These are phyloP conservation scores for Ashbya aceris DNA, from an alignment of 1,139 yeast genomes.

Conservation along the genomic window DNA sequence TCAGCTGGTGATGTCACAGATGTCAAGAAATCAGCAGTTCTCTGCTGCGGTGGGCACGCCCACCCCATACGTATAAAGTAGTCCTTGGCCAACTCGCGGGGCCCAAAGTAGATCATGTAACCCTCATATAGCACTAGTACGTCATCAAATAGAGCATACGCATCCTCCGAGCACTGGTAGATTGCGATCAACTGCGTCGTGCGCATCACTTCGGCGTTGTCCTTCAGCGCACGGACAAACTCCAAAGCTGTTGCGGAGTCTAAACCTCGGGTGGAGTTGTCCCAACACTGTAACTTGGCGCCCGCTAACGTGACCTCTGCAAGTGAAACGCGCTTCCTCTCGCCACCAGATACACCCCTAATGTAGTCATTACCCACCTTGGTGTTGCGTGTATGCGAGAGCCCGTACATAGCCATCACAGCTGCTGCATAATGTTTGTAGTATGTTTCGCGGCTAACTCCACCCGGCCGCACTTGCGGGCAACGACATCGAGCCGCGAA, in stretches of 20 bases:
- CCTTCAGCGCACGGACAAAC: constrained; percentile 35
- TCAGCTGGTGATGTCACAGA: constrained; percentile 34
- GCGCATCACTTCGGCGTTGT: constrained; percentile 33
- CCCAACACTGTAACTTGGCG: constrained; percentile 40
- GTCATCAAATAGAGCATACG: constrained; percentile 38
- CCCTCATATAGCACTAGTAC: constrained; percentile 39
- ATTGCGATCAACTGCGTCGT: constrained; percentile 38
- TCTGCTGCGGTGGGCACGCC: constrained; percentile 41
- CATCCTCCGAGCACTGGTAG: constrained; percentile 40
- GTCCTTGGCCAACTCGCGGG: constrained; percentile 32
- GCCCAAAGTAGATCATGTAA: constrained; percentile 37
- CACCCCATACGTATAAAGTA: constrained; percentile 46
- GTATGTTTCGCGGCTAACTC: constrained; percentile 31
- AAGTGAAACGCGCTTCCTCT: constrained; percentile 36
- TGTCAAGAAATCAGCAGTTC: constrained; percentile 44
- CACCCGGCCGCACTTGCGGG: constrained; percentile 32
- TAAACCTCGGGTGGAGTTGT: constrained; percentile 40
- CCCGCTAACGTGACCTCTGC: constrained; percentile 39
- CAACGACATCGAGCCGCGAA: constrained; percentile 25
- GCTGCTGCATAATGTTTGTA: constrained; percentile 33
- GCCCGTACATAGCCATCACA: constrained; percentile 36
- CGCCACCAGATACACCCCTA: constrained; percentile 40
- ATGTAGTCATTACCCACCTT: constrained; percentile 37
- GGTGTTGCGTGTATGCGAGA: constrained; percentile 35
- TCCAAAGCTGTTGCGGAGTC: constrained; percentile 41